These are phyloP conservation scores for Beauveria sp. DNA, from an alignment of 2,329 filamentous ascomycete genomes.

Conservation along the genomic window DNA sequence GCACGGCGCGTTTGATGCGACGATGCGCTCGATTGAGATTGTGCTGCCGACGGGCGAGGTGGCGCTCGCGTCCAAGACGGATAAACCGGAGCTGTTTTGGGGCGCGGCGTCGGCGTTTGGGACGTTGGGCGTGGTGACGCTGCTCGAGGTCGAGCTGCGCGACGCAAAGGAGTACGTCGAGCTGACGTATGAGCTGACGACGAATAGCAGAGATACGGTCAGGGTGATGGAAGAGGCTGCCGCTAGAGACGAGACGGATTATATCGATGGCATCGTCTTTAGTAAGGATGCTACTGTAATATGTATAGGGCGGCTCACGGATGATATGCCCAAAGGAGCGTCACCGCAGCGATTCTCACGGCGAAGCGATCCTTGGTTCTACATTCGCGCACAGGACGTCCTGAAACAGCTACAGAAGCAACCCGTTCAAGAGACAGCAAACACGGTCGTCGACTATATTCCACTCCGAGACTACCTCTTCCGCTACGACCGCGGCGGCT, in stretches of 20 bases:
- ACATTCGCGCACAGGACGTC: slow-evolving; percentile 53
- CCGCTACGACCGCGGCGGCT: slow-evolving; percentile 49
- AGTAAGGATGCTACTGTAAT: slow-evolving; percentile 46
- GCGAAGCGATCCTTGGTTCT: slow-evolving; percentile 63
- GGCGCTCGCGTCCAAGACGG: slow-evolving; percentile 42
- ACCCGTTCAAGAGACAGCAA: slow-evolving; percentile 6
- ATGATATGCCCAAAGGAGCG: slow-evolving; percentile 31
- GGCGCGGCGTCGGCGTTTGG: slow-evolving; percentile 60
- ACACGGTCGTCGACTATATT: slow-evolving; percentile 40
- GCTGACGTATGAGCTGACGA: slow-evolving; percentile 45
- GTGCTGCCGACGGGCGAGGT: slow-evolving; percentile 54
- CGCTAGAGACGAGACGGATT: slow-evolving; percentile 42
- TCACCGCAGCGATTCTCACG: slow-evolving; percentile 44
- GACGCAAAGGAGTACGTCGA: slow-evolving; percentile 49
- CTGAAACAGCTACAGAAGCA: slow-evolving; percentile 19
- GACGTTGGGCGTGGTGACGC: slow-evolving; percentile 58
- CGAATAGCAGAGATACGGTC: slow-evolving; percentile 29
- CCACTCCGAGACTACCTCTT: slow-evolving; percentile 62
- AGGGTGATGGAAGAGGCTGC: slow-evolving; percentile 38
- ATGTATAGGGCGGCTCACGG: slow-evolving; percentile 50
- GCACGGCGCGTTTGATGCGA: slow-evolving; percentile 58
- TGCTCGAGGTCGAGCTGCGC: slow-evolving; percentile 52
- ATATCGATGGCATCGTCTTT: slow-evolving; percentile 63
- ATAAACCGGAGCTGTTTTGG: slow-evolving; percentile 53
- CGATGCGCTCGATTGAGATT: slow-evolving; percentile 55